phyloP scores from a whole-genome alignment of 139 green algal species.

The Chlamydomonas urium region DNA sequence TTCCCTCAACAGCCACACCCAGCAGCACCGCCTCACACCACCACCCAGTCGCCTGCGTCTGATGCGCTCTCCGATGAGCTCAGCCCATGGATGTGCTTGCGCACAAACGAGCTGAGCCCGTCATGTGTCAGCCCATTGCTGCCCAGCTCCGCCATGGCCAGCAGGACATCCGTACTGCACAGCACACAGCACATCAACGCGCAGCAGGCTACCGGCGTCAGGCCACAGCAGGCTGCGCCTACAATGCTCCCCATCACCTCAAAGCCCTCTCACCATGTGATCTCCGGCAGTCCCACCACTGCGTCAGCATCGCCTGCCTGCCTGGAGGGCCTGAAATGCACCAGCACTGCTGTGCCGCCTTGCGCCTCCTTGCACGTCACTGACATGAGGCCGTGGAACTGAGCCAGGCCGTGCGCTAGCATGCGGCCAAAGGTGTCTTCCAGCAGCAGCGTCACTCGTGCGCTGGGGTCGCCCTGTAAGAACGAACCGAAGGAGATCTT shows the following conservation, averaged over 20 bases:
- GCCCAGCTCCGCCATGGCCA: slow-evolving; percentile 27
- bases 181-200: background rate
- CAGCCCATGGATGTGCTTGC: slow-evolving; percentile 24
- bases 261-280: too few species aligned
- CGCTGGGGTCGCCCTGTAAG: too few species aligned
- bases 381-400: slow-evolving; percentile 44
- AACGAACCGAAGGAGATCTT: too few species aligned
- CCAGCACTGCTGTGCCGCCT: background rate
- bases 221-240: too few species aligned
- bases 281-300: too few species aligned
- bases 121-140: slow-evolving; percentile 22
- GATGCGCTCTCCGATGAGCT: slow-evolving; percentile 3
- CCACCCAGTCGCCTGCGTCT: too few species aligned
- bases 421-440: slow-evolving; percentile 26
- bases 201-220: too few species aligned
- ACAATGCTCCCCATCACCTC: too few species aligned
- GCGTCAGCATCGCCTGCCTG: too few species aligned
- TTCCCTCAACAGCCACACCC: too few species aligned
- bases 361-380: background rate
- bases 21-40: too few species aligned
- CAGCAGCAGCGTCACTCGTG: slow-evolving; percentile 21
- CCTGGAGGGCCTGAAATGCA: too few species aligned
- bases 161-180: slow-evolving; percentile 26
- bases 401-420: slow-evolving; percentile 46
- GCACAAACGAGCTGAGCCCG: slow-evolving; percentile 18